Evolutionary conservation across 2,329 filamentous ascomycete species (phyloP).

Genomic region (Sporothrix brasiliensis): DNA sequence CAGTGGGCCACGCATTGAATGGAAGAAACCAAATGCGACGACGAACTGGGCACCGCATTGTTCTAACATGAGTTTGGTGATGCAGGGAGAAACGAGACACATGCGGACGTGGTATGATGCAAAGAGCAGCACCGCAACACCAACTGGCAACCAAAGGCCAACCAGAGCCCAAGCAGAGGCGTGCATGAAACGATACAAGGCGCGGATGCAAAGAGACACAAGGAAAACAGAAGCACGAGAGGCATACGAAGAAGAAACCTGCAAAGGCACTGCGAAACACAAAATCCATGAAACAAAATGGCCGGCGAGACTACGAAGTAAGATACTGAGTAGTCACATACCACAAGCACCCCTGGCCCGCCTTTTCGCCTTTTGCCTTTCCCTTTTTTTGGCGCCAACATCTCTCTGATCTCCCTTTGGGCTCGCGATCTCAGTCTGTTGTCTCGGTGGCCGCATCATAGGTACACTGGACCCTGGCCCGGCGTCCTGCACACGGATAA

Average conservation of each 20-base stretch:
- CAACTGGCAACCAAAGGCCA: background rate
- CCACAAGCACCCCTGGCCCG: slow-evolving; percentile 5
- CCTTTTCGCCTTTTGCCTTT: background rate
- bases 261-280: slow-evolving; percentile 20
- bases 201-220: background rate
- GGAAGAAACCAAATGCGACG: slow-evolving; percentile 4
- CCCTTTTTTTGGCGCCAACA: background rate
- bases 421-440: slow-evolving; percentile 22
- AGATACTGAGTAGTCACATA: no score
- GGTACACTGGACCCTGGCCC: background rate
- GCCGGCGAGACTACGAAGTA: slow-evolving; percentile 19
- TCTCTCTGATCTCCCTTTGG: slow-evolving; percentile 4
- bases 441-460: slow-evolving; percentile 28
- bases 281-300: slow-evolving; percentile 29
- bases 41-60: slow-evolving; percentile 7
- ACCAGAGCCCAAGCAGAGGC: background rate
- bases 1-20: slow-evolving; percentile 12
- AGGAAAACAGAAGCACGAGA: slow-evolving; percentile 6
- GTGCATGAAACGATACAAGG: slow-evolving; percentile 11
- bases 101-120: slow-evolving; percentile 10
- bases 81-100: slow-evolving; percentile 12
- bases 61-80: slow-evolving; percentile 6
- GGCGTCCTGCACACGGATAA: background rate
- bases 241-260: background rate
- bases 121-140: background rate